Evolutionary conservation across 2,329 filamentous ascomycete species (phyloP), one percentile per base, ranked within the genome.

Genomic region (Aureobasidium sp.): DNA sequence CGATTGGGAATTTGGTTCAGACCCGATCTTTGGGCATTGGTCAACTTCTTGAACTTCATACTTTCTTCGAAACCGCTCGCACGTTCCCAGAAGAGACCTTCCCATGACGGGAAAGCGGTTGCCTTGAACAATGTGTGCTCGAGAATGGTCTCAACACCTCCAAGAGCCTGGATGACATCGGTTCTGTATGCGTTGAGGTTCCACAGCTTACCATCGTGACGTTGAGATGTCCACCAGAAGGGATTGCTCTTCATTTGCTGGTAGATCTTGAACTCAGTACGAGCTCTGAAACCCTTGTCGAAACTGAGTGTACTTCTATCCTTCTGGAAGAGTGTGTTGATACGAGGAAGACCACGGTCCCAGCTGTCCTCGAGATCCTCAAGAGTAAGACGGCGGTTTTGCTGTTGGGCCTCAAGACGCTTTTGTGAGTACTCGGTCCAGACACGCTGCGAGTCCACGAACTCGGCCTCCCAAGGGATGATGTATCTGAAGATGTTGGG

Each of bases 391-490:
- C 94, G 86, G 62, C 94, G 87, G 70, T 99, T 99, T 74, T 99
- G 94, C 69, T 97, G 93, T 70, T 97, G 96, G 22, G 94, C 95
- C 73, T 99, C 94, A 66, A 95, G 82, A 50, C 94, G 88, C 80
- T 99, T 99, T 77, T 99, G 94, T 0, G 93, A 97, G 72, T 99
- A 99, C 70, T 99, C 94, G 29, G 94, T 97, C 94, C 94, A 99
- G 1, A 99, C 94, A 68, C 95, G 88, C 74, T 99, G 95, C 4
- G 94, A 99, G 73, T 99, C 95, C 67, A 97, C 96, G 75, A 99
- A 99, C 73, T 99, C 94, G 1, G 93, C 90, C 74, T 99, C 94
- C 94, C 94, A 99, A 0, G 94, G 93, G 66, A 97, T 96, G 72
- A 99, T 97, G 76, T 99, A 99, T 64, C 94, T 87, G 86, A 97